phyloP scores from a whole-genome alignment of 2,329 filamentous ascomycete genomes.

The Pseudogymnoascus sp. region DNA sequence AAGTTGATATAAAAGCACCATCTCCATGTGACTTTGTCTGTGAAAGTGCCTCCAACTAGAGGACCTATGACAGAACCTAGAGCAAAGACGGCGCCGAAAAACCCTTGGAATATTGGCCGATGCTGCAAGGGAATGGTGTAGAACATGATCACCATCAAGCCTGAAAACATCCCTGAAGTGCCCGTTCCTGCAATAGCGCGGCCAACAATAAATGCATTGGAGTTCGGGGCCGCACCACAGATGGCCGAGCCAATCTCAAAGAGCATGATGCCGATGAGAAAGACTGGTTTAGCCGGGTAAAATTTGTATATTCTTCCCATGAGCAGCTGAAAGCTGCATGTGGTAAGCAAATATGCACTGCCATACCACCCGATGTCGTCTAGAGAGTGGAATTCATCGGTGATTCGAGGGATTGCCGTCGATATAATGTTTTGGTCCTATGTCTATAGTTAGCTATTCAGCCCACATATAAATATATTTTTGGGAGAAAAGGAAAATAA shows the following conservation, averaged over 20 bases:
- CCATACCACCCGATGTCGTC: conserved; percentile 32
- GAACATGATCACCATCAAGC: conserved; percentile 24
- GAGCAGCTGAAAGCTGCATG: conserved; percentile 21
- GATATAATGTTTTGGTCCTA: conserved; percentile 25
- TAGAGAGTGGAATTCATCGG: conserved; percentile 20
- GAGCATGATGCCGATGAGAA: conserved; percentile 20
- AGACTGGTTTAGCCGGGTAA: conserved; percentile 25
- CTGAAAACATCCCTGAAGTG: conserved; percentile 25
- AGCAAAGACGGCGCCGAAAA: conserved; percentile 20
- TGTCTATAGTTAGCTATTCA: neutral
- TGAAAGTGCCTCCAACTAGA: conserved; percentile 35
- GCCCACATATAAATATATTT: too few species aligned
- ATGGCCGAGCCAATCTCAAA: conserved; percentile 29
- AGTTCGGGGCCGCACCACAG: conserved; percentile 24
- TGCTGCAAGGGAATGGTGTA: conserved; percentile 21
- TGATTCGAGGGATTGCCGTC: conserved; percentile 19
- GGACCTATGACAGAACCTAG: conserved; percentile 25
- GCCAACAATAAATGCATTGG: conserved; percentile 26
- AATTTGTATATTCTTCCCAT: conserved; percentile 24
- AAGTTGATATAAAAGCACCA: conserved; percentile 32
- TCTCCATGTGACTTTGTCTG: conserved; percentile 29
- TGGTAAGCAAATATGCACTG: conserved; percentile 29
- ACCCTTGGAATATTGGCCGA: conserved; percentile 18
- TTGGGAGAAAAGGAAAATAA: neutral
- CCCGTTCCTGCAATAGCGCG: conserved; percentile 27